Evolutionary conservation across 2,329 filamentous ascomycete species (phyloP).

Genomic region (Fusarium equiseti): DNA sequence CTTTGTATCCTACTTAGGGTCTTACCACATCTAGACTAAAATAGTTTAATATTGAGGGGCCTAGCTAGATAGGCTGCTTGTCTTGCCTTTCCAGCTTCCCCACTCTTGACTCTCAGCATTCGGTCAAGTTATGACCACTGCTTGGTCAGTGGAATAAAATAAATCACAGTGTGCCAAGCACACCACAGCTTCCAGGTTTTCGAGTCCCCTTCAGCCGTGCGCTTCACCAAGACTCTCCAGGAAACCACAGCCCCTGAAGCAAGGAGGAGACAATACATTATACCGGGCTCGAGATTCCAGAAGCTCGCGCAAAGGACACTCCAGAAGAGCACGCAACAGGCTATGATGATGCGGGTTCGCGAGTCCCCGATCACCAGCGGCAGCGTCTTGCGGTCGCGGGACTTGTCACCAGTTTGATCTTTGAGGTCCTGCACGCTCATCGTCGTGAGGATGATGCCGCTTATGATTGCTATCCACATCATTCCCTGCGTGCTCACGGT

Average conservation of each 20-base stretch:
- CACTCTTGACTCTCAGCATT: too few relatives aligned
- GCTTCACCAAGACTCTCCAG: neutral
- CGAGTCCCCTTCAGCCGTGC: neutral
- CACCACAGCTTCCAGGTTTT: neutral
- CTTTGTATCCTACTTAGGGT: too few relatives aligned
- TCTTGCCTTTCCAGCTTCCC: too few relatives aligned
- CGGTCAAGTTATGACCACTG: too few relatives aligned
- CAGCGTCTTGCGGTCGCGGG: neutral
- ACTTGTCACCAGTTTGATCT: neutral
- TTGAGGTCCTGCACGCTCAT: neutral
- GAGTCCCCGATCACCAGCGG: neutral
- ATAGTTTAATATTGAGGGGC: too few relatives aligned
- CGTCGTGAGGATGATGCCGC: neutral
- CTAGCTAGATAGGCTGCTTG: too few relatives aligned
- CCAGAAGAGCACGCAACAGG: neutral
- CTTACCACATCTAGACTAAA: too few relatives aligned
- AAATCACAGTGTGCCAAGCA: neutral
- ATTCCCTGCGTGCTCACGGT: neutral
- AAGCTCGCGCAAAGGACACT: rapidly evolving
- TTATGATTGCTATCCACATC: neutral
- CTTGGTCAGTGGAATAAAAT: neutral
- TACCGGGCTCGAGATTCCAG: rapidly evolving
- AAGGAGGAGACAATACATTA: rapidly evolving
- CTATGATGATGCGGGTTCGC: rapidly evolving
- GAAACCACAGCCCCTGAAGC: neutral